Base-by-base conservation (phyloP, 768 basidiomycete genomes). In the Tulasnella sp. region DNA sequence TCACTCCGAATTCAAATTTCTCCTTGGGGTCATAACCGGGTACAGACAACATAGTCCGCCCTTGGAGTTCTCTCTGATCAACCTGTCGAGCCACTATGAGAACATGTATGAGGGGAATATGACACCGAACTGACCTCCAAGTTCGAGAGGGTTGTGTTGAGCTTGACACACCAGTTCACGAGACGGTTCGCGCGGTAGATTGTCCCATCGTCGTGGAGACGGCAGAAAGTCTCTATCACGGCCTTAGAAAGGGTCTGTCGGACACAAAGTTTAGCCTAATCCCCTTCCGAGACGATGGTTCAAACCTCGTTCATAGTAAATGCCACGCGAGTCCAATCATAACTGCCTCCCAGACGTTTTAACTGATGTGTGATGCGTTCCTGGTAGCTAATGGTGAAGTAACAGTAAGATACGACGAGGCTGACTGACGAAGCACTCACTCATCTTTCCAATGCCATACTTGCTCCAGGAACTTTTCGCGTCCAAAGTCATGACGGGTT, bases 371-470 rank as follows among this genome's bases (percentile, higher is more conserved):
- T 90, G 66, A 98, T 98, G 45, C 87, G 81, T n/a, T 72, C 75
- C 68, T 98, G 93, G 67, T 98, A 99, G 58, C 91, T 94, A 59
- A 62, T 21, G 17, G 36, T 23, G 11, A 2, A 41, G 6, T 49
- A 36, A 8, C 27, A n/a, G 42, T 57, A n/a, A 57, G 21, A 52
- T 2, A 51, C 34, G 36, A 32, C 15, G 36, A 54, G 31, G 43
- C 14, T 34, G 27, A 1, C 12, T 31, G n/a, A 49, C 21, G 5
- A 14, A 23, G 19, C 14, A 75, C 86, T 49, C 62, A 94, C 89
- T 94, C 90, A 63, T 92, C 86, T 69, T 96, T 98, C 96, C 96
- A 99, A 27, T 85, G 84, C 82, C 84, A 83, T 27, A 97, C 92
- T 56, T 82, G 87, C 61, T 84, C 81, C 62, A 99, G 66, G 70